Conservation (phyloP, 805 yeast genomes). For the Ogataea paradorogensis region DNA sequence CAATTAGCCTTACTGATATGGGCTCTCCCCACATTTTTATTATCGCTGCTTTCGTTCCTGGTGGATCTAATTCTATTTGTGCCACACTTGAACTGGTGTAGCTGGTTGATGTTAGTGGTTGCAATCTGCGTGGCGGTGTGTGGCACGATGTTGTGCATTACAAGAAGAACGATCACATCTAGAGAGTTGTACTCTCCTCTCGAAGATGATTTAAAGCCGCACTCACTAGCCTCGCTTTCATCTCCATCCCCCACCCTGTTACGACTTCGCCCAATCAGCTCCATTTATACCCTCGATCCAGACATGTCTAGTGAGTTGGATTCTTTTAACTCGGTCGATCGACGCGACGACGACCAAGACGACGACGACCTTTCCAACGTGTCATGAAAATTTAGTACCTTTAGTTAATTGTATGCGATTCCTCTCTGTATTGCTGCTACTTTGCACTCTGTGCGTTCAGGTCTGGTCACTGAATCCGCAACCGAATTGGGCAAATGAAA, state of each 20-base stretch:
- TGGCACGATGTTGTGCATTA: slow-evolving; percentile 65
- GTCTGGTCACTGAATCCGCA: slow-evolving; percentile 14
- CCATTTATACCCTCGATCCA: slow-evolving; percentile 6
- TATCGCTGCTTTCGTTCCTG: slow-evolving; percentile 69
- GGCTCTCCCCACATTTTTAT: slow-evolving; percentile 65
- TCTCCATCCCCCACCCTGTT: neutral
- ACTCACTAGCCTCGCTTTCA: neutral
- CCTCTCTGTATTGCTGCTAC: slow-evolving; percentile 1
- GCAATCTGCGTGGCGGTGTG: slow-evolving; percentile 62
- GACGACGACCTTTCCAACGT: slow-evolving; percentile 5
- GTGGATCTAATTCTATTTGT: slow-evolving; percentile 79
- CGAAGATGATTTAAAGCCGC: neutral
- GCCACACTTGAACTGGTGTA: slow-evolving; percentile 73
- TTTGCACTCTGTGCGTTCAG: neutral
- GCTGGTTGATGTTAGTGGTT: slow-evolving; percentile 78
- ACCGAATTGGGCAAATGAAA: slow-evolving; percentile 54
- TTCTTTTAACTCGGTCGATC: slow-evolving; percentile 1
- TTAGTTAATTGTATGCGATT: neutral
- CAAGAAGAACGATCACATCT: slow-evolving; percentile 64
- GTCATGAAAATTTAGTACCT: slow-evolving; percentile 5
- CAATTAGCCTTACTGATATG: slow-evolving; percentile 53
- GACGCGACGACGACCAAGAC: slow-evolving; percentile 5
- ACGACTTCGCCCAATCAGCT: slow-evolving; percentile 1
- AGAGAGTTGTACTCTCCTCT: slow-evolving; percentile 27
- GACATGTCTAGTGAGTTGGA: slow-evolving; percentile 2